These are phyloP conservation scores for Dillenia suffruticosa DNA, from an alignment of 164 flowering plant genomes.

Conservation along the genomic window DNA sequence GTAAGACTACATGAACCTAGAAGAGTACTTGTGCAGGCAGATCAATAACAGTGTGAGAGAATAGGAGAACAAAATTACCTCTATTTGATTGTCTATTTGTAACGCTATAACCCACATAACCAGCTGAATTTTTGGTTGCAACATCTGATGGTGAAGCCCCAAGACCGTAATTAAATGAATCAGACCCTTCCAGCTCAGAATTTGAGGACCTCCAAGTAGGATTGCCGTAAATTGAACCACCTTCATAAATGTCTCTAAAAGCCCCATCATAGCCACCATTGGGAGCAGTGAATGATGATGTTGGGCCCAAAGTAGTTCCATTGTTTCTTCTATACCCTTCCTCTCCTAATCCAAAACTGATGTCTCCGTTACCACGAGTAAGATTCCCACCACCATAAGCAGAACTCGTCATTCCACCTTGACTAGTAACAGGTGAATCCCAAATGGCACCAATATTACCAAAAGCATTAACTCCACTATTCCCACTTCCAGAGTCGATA, in stretches of 20 bases:
- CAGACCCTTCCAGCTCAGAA: slow-evolving; percentile 50
- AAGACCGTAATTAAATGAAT: slow-evolving; percentile 63
- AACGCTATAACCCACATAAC: slow-evolving; percentile 56
- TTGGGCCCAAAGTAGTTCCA: slow-evolving; percentile 22
- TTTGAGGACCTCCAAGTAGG: slow-evolving; percentile 61
- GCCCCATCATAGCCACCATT: slow-evolving; percentile 47
- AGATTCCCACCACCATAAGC: slow-evolving; percentile 19
- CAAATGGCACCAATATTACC: slow-evolving; percentile 50
- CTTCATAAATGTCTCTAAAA: slow-evolving; percentile 39
- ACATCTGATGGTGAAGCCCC: slow-evolving; percentile 52
- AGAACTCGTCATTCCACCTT: slow-evolving; percentile 36
- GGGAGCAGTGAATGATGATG: slow-evolving; percentile 35
- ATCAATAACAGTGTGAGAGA: too few species aligned
- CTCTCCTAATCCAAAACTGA: slow-evolving; percentile 35
- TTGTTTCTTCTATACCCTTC: slow-evolving; percentile 55
- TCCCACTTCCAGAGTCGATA: slow-evolving; percentile 45
- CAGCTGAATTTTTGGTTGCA: slow-evolving; percentile 40
- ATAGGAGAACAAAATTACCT: slow-evolving; percentile 36
- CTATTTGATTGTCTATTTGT: slow-evolving; percentile 68
- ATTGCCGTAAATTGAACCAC: slow-evolving; percentile 51
- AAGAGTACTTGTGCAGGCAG: too few species aligned
- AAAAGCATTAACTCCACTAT: slow-evolving; percentile 34
- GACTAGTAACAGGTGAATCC: slow-evolving; percentile 40
- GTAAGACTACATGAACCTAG: not conserved
- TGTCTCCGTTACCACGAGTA: slow-evolving; percentile 34